Conservation (phyloP, 129 eudicot genomes). For the Oenanthe sinensis region DNA sequence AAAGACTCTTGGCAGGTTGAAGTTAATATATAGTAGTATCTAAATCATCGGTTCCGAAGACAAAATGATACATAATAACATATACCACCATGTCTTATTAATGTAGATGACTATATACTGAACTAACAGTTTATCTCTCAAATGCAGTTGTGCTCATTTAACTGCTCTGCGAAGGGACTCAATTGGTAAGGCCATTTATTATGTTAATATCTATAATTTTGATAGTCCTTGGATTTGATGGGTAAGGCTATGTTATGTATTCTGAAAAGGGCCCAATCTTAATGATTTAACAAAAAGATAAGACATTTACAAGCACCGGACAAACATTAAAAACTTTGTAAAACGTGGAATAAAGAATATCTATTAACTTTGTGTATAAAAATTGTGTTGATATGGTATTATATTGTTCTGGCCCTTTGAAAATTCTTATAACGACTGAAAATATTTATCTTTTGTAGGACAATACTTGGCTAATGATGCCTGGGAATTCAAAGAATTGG, state of each 20-base stretch:
- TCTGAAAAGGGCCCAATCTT: background rate
- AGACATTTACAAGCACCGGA: background rate
- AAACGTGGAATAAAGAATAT: background rate
- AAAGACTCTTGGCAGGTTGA: slow-evolving; percentile 82
- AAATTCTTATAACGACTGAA: background rate
- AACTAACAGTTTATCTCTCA: slow-evolving; percentile 6
- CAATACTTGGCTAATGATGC: slow-evolving; percentile 88
- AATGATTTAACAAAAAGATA: background rate
- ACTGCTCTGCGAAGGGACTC: slow-evolving; percentile 88
- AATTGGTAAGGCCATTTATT: slow-evolving; percentile 47
- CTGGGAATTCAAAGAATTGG: slow-evolving; percentile 83
- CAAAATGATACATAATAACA: background rate
- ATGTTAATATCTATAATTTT: background rate
- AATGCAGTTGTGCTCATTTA: slow-evolving; percentile 90
- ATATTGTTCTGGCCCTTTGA: background rate
- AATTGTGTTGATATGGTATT: background rate
- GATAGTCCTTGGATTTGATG: background rate
- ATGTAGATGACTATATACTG: background rate
- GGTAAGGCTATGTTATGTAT: background rate
- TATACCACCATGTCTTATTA: background rate
- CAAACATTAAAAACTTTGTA: background rate
- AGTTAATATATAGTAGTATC: too few relatives aligned
- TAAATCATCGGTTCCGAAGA: background rate
- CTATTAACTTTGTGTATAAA: background rate
- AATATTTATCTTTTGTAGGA: slow-evolving; percentile 33